Base-by-base conservation (phyloP, 169 alveolate species). In the Plasmodium vinckei region DNA sequence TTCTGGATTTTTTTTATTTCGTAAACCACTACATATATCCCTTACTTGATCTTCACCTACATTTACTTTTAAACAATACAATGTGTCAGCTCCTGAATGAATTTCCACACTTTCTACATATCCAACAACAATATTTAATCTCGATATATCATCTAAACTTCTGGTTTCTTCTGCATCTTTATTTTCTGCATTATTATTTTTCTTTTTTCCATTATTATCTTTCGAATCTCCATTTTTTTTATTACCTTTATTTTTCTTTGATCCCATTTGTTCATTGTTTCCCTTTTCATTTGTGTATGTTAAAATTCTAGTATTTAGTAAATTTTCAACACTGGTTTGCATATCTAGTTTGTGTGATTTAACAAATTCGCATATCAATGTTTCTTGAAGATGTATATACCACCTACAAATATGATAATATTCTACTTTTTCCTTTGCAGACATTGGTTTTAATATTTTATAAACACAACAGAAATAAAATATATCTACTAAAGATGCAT, bases 21-120 rank as follows among this genome's bases (percentile, higher is more conserved):
- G 92, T 59, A 95, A 93, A 2, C 97, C 97, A 23, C 96, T 92
- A 54, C 96, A 93, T 39, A 95, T 95, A 56, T 92, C 93, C 25
- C 96, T 87, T 56, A 90, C 47, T 63, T 93, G 92, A 15, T 91
- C 87, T 51, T 92, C 92, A 13, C 95, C 96, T 13, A 93, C 63
- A 72, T 93, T 94, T 47, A 93, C 71, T 86, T 88, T 93, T 56
- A 93, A 92, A 72, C 96, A 93, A 56, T 91, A 93, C 25, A 93
- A 73, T 92, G 91, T 87, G 72, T 93, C 96, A 1, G 96, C 96
- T 47, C 90, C 96, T 17, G 94, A 94, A 57, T 93, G 96, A 51
- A 89, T 88, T 72, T 92, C 93, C n/a, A 93, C 93, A 6, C 92
- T 75, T 77, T 65, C 88, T 5, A 93, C 92, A 65, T 73, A 86